phyloP scores from a whole-genome alignment of 202 grass and related monocot species.

The Musa balbisiana region DNA sequence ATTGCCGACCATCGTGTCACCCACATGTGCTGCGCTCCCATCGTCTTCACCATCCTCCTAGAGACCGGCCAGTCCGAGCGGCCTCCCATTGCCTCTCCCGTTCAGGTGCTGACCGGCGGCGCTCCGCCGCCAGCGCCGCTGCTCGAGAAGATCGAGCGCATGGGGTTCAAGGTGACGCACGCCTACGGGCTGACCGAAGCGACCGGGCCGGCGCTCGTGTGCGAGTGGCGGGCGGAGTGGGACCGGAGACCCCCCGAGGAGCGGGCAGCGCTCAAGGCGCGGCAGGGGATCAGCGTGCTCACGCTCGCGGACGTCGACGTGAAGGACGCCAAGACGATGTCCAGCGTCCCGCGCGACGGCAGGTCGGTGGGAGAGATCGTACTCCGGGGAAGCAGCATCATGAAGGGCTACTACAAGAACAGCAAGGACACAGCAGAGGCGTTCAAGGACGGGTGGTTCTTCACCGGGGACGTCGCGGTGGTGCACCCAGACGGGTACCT shows the following conservation, averaged over 20 bases:
- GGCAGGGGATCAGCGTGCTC: constrained; percentile 33
- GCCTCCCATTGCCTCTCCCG: too few relatives aligned
- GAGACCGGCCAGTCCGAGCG: constrained; percentile 32
- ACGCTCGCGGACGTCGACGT: constrained; percentile 38
- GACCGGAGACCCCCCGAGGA: constrained; percentile 40
- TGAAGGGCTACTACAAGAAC: constrained; percentile 87
- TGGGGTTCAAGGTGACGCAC: constrained; percentile 58
- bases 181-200: constrained; percentile 79
- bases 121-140: constrained; percentile 59
- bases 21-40: constrained; percentile 60
- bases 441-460: constrained; percentile 55
- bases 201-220: constrained; percentile 51
- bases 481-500: constrained; percentile 61
- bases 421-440: constrained; percentile 37
- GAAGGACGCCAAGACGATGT: constrained; percentile 62
- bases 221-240: constrained; percentile 76
- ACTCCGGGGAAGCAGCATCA: constrained; percentile 75
- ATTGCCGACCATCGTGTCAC: constrained; percentile 36
- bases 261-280: constrained; percentile 51
- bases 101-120: constrained; percentile 30
- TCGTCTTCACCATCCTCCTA: constrained; percentile 62
- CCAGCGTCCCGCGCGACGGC: constrained; percentile 46
- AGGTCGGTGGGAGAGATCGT: constrained; percentile 67
- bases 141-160: constrained; percentile 51
- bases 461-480: constrained; percentile 57